Evolutionary conservation across 352 stramenopile species (phyloP).

Genomic region (Thalassiosira mediterranea): DNA sequence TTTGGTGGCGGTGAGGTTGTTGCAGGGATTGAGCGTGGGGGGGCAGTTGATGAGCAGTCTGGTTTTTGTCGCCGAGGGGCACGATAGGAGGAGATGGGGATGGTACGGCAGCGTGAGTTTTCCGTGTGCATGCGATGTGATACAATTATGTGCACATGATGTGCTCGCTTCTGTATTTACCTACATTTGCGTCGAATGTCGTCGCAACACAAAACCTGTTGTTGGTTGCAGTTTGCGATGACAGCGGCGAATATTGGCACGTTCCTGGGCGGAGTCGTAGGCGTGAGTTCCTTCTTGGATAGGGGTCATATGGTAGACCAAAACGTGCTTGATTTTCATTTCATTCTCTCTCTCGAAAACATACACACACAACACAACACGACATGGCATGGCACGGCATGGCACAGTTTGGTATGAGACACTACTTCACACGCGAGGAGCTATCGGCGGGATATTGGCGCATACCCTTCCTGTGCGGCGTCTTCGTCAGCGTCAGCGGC

Average conservation of each 20-base stretch:
- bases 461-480: constrained; percentile 75
- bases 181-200: neutral
- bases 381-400: too few relatives aligned
- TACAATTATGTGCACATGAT: too few relatives aligned
- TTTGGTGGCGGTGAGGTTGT: constrained; percentile 47
- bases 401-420: constrained; percentile 37
- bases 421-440: constrained; percentile 38
- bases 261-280: constrained; percentile 57
- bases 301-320: too few relatives aligned
- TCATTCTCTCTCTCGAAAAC: too few relatives aligned
- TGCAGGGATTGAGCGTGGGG: constrained; percentile 63
- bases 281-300: constrained; percentile 7
- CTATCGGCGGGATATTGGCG: constrained; percentile 58
- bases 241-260: constrained; percentile 37
- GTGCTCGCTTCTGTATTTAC: too few relatives aligned
- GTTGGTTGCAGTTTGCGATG: neutral
- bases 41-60: constrained; percentile 60
- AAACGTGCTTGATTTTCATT: too few relatives aligned
- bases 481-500: constrained; percentile 43
- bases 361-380: too few relatives aligned
- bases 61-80: constrained; percentile 55
- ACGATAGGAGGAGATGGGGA: constrained; percentile 33
- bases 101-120: constrained; percentile 44
- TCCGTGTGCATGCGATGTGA: too few relatives aligned
- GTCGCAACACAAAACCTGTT: neutral